Base-by-base conservation (phyloP, 495 filamentous ascomycete genomes). In the Chaetomium tenue region DNA sequence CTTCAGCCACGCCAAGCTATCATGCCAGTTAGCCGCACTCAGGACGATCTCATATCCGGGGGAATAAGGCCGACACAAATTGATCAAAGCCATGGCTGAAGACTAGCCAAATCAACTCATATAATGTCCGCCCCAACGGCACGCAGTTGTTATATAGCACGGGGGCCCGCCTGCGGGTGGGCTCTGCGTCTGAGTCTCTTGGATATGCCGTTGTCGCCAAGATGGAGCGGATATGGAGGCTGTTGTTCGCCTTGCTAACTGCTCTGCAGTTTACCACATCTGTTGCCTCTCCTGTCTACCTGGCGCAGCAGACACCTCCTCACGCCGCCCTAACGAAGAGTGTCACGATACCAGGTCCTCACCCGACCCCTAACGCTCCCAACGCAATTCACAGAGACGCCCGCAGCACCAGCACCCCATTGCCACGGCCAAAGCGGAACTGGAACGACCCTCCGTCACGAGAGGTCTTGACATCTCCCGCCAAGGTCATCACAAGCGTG, bases 401-500 rank as follows among this genome's bases (percentile, higher is more conserved):
- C 50, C 33, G 9, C 33, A 37, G 33, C 33, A 37, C 33, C 40
- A 63, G 23, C 58, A 39, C 44, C 0, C 51, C 15, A 22, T 23
- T n/a, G 12, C 37, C 39, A 5, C 7, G 9, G 37, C 40, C 26
- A 37, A 48, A 60, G 46, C 60, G 37, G n/a, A 23, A 3, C 3
- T 53, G 51, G 51, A 26, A 51, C 39, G 40, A 51, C 26, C n/a
- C 59, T 40, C 59, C 48, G 25, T 18, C 63, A 46, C 30, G 37
- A 18, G 57, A 60, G 25, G 37, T 15, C 12, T 42, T 55, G 18
- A 68, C 70, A 11, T 58, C 63, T 7, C 68, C 64, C 1, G 69
- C 66, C 59, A 67, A 56, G 20, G 66, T 72, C 30, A 64, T 69
- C 54, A 73, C 72, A 25, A 68, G 64, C 47, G 20, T 69, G 15